phyloP scores from a whole-genome alignment of 345 rosid species.

The Gossypium anomalum region DNA sequence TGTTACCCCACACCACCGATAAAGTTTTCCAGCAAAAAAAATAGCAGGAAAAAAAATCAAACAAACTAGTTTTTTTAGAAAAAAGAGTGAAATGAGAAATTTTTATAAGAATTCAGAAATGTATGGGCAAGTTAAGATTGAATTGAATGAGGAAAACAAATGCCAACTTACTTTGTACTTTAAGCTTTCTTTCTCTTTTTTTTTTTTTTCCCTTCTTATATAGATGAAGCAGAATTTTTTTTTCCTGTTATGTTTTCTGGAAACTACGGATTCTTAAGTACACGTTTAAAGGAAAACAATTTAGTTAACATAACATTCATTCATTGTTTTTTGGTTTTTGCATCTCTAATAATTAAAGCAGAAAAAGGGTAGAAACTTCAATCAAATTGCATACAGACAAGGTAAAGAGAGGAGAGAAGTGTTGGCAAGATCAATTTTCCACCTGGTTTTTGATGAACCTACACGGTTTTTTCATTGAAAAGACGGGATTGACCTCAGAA shows the following conservation, averaged over 20 bases:
- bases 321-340: not conserved
- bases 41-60: not conserved
- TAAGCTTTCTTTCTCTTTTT: not conserved
- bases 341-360: not conserved
- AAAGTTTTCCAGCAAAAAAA: not conserved
- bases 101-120: not conserved
- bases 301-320: not conserved
- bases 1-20: constrained; percentile 28
- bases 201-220: not conserved
- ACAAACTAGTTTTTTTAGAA: not conserved
- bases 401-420: too few relatives aligned
- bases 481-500: constrained; percentile 4
- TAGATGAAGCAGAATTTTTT: not conserved
- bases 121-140: not conserved
- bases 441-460: not conserved
- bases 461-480: not conserved
- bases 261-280: not conserved
- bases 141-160: not conserved
- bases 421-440: not conserved
- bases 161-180: constrained; percentile 5
- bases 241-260: not conserved
- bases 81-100: not conserved
- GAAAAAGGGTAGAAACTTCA: not conserved
- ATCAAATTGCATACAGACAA: not conserved
- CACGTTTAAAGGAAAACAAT: not conserved